Conservation (phyloP, 805 yeast species). For the Starmerella tilneyi region DNA sequence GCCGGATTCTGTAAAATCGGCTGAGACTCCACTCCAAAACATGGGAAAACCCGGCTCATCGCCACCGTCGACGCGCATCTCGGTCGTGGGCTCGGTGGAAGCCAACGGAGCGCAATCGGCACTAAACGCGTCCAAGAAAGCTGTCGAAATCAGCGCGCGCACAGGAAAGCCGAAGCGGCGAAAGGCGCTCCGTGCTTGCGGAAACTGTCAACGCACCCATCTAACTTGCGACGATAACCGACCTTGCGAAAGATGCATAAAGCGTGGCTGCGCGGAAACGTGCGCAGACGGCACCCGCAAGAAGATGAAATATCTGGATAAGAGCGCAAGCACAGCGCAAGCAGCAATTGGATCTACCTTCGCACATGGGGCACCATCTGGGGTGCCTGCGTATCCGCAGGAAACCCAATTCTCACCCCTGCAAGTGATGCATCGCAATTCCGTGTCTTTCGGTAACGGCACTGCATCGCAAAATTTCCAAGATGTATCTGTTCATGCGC, state of each 20-base stretch:
- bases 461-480: too few species aligned
- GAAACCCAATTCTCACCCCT: too few species aligned
- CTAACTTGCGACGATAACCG: conserved; percentile 80
- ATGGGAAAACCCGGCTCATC: background rate
- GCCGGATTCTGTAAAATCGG: background rate
- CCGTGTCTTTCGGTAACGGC: too few species aligned
- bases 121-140: background rate
- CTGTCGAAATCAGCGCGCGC: conserved; percentile 23
- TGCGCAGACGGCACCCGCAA: conserved; percentile 89
- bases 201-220: conserved; percentile 83
- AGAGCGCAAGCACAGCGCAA: background rate
- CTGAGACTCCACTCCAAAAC: background rate
- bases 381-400: too few species aligned
- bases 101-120: background rate
- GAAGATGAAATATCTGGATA: conserved; percentile 31
- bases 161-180: conserved; percentile 39
- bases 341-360: background rate
- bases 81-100: background rate
- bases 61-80: background rate
- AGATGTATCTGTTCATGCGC: too few species aligned
- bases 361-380: background rate
- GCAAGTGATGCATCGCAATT: too few species aligned
- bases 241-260: conserved; percentile 72
- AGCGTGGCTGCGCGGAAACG: conserved; percentile 52
- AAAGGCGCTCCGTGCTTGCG: conserved; percentile 80